Evolutionary conservation across 2,329 filamentous ascomycete genomes (phyloP).

Genomic region (Phaeosphaeriaceae sp.): DNA sequence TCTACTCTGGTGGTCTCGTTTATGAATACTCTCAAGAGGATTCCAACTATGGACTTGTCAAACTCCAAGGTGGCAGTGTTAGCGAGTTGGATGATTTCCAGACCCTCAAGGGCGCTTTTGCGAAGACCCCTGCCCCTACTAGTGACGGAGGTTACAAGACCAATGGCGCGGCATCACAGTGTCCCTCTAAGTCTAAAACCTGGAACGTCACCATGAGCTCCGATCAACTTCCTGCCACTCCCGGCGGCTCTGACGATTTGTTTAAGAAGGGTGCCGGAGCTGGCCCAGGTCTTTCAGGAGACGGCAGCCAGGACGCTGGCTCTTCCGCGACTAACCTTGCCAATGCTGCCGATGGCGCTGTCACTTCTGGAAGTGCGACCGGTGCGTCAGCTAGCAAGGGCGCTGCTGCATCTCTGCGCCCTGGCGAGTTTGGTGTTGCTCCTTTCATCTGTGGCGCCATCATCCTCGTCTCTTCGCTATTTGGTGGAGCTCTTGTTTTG

Average conservation of each 20-base stretch:
- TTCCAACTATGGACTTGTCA: conserved; percentile 75
- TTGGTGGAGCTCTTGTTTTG: conserved; percentile 59
- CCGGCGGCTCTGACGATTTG: conserved; percentile 61
- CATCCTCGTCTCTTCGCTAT: conserved; percentile 59
- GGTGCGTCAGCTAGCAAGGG: conserved; percentile 37
- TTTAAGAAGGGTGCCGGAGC: conserved; percentile 64
- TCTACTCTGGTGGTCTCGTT: conserved; percentile 95
- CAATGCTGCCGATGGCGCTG: conserved; percentile 57
- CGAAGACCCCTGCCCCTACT: conserved; percentile 57
- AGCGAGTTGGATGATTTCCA: conserved; percentile 68
- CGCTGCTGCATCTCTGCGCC: conserved; percentile 53
- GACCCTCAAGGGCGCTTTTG: conserved; percentile 59
- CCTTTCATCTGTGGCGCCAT: conserved; percentile 60
- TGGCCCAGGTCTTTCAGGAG: conserved; percentile 62
- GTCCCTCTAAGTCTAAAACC: conserved; percentile 59
- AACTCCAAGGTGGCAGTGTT: conserved; percentile 63
- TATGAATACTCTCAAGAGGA: conserved; percentile 86
- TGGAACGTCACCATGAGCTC: conserved; percentile 61
- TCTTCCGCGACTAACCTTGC: conserved; percentile 53
- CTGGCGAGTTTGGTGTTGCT: conserved; percentile 55
- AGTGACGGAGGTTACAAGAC: conserved; percentile 67
- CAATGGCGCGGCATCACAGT: conserved; percentile 59
- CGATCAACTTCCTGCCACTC: conserved; percentile 63
- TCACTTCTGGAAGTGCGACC: conserved; percentile 46
- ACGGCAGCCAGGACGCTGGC: conserved; percentile 63